Base-by-base conservation (phyloP, 2,329 filamentous ascomycete genomes). In the Xylariaceae sp. region DNA sequence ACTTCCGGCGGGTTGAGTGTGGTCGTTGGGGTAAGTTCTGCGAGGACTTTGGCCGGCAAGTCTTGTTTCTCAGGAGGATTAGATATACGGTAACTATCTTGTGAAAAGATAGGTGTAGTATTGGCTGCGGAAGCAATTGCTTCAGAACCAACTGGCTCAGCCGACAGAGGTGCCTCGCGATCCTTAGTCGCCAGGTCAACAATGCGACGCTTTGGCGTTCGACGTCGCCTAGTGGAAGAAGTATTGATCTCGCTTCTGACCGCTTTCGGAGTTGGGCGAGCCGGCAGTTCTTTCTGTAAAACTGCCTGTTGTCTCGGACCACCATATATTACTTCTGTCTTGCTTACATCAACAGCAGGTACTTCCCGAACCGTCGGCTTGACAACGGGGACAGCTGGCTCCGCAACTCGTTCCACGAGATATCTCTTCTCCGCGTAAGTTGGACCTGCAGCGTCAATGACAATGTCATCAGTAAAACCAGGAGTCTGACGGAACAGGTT, bases 401-500 rank as follows among this genome's bases (percentile, higher is more conserved):
- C 85, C 2, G 88, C 86, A 11, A 78, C 88, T 42, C 91, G 83
- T 44, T 96, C 91, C 5, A 91, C 80, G 39, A 99, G 77, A 57
- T 88, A 86, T 62, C 90, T 90, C 65, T 84, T 85, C 73, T 99
- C 94, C 14, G 84, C 81, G 63, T 90, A 95, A n/a, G 81, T 86
- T 1, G 94, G 92, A 0, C 86, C 86, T 32, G 82, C 82, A 2
- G 87, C 85, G 66, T 99, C 94, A 59, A 99, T 92, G 41, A 90
- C 76, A 52, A 97, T 84, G 64, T 99, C 94, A 57, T 96, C 89
- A 0, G 85, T 87, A 63, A 94, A 95, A 5, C 94, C 94, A 11
- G 92, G 89, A 0, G 89, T 90, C 51, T 83, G 85, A 55, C 94
- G 83, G 76, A 99, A 99, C 2, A 97, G 77, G 62, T 97, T 99